Evolutionary conservation across 148 eudicot species (phyloP), one percentile per base, ranked within the genome.

Genomic region (Persicaria tinctoria): DNA sequence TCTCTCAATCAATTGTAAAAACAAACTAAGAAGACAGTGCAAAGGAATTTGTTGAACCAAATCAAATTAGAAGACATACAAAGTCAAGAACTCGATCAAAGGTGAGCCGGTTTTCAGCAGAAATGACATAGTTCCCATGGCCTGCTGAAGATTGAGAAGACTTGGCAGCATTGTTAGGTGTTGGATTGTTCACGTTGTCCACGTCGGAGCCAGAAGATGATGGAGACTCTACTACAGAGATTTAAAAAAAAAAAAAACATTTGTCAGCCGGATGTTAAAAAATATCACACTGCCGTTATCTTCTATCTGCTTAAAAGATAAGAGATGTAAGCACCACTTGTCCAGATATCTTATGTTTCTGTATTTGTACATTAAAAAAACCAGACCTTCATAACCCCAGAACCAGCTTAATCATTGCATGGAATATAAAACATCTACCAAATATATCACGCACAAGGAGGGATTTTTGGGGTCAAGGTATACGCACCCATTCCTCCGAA

Each of bases 171-270:
- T 80, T 81, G 17, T 57, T 48, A 8, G 74, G 74, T 49, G 75
- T 76, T 69, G 79, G 85, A 80, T 82, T 74, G 56, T 77, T 82
- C 46, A 84, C 71, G 76, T 82, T 84, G 75, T 84, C 87, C 23
- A 84, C 73, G 76, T 79, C 85, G 9, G 87, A 84, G 74, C 85
- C 87, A 20, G 85, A 82, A 11, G 87, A 82, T 57, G 87, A 84
- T 73, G 87, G 87, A 69, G 87, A 84, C 45, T 82, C 85, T 44
- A 74, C 87, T 85, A 23, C 27, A 23, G 27, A 23, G 83, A 51
- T 57, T 20, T 20, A 12, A 63, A 20, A 62, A 62, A 20, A 62
- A 62, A 60, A 2, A 1, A 53, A 53, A 53, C 56, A 11, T 53
- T 0, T 53, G 56, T 53, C 16, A 53, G 56, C 56, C n/a, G 16